Percentiles rank a stretch among this genome's conserved stretches.
Conservation (phyloP, 345 rosid species). For the Laguncularia racemosa region DNA sequence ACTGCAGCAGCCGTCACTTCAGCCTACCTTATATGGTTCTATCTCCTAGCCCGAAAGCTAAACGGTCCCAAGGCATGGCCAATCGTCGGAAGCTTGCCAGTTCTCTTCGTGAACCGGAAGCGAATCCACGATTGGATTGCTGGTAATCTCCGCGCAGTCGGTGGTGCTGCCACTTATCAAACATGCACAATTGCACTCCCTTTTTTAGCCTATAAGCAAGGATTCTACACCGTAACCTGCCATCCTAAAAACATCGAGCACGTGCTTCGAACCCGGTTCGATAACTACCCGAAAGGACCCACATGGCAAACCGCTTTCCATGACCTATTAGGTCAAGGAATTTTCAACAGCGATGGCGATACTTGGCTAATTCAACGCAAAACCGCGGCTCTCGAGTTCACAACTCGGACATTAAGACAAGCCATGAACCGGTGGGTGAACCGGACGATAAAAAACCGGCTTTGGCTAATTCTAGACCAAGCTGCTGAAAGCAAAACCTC, state of each 20-base stretch:
- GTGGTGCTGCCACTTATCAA: constrained; percentile 68
- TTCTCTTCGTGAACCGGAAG: constrained; percentile 42
- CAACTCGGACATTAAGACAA: constrained; percentile 73
- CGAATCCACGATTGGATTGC: constrained; percentile 80
- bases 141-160: constrained; percentile 54
- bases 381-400: constrained; percentile 88
- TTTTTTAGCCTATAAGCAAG: constrained; percentile 58
- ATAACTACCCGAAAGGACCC: constrained; percentile 90
- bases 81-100: constrained; percentile 66
- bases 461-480: constrained; percentile 64
- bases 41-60: constrained; percentile 43
- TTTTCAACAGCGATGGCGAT: constrained; percentile 87
- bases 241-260: constrained; percentile 88
- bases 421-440: constrained; percentile 98
- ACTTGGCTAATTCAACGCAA: constrained; percentile 91
- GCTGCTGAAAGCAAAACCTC: constrained; percentile 32
- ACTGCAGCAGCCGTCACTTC: constrained; percentile 24
- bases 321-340: constrained; percentile 81
- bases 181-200: constrained; percentile 69
- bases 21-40: constrained; percentile 70
- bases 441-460: constrained; percentile 66
- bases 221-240: constrained; percentile 82
- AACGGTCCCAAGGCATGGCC: constrained; percentile 75
- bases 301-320: constrained; percentile 72
- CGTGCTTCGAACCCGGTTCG: constrained; percentile 69